phyloP scores from a whole-genome alignment of 371 early-diverging fungal species.

The Mucor indicus region DNA sequence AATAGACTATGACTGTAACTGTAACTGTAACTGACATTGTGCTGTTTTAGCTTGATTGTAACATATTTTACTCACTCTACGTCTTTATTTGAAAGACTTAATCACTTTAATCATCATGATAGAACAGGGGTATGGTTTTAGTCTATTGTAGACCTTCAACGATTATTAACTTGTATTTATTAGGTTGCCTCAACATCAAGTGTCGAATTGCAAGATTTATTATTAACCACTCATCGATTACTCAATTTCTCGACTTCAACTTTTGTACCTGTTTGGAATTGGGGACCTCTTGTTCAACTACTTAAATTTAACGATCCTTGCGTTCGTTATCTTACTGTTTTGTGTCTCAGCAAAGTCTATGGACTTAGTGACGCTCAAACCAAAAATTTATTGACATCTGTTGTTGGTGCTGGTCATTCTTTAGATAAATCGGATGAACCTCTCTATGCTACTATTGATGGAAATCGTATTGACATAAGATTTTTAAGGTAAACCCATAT shows the following conservation, averaged over 20 bases:
- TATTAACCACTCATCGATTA: constrained; percentile 63
- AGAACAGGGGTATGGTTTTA: constrained; percentile 1
- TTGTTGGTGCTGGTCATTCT: constrained; percentile 16
- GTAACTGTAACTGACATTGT: neutral
- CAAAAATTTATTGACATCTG: constrained; percentile 22
- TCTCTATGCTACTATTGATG: constrained; percentile 30
- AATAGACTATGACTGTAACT: too few species aligned
- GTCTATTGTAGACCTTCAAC: constrained; percentile 7
- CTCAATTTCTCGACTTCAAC: constrained; percentile 51
- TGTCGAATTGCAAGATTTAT: constrained; percentile 42
- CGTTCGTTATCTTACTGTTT: constrained; percentile 50
- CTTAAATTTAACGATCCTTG: constrained; percentile 43
- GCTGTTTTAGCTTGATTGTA: constrained; percentile 55
- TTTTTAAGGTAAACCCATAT: constrained; percentile 34
- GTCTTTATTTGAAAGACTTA: constrained; percentile 52
- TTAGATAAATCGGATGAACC: constrained; percentile 31
- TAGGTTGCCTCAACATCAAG: constrained; percentile 15
- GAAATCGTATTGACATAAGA: constrained; percentile 36
- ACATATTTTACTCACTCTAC: constrained; percentile 55
- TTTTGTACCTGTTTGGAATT: constrained; percentile 63
- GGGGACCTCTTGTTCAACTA: constrained; percentile 60
- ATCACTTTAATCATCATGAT: constrained; percentile 19
- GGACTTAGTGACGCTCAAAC: constrained; percentile 49
- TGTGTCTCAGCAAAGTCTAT: constrained; percentile 55
- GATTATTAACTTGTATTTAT: neutral